Percentiles rank a stretch among this genome's conserved stretches.
Evolutionary conservation across 352 stramenopile genomes (phyloP).

Genomic region (Globisporangium uncinulatum): DNA sequence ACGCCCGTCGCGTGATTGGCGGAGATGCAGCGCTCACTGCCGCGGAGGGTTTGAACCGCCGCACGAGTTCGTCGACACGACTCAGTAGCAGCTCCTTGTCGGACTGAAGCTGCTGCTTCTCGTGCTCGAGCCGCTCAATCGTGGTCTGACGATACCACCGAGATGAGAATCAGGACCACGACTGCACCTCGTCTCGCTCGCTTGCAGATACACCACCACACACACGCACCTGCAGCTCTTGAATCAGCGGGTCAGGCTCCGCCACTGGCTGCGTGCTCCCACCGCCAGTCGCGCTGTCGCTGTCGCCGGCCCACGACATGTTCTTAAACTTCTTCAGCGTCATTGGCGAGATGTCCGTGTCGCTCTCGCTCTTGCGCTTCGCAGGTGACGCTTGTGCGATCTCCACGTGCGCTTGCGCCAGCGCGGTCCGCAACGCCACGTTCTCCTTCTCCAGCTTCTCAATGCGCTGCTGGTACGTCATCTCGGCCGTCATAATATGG

Average conservation of each 20-base stretch:
- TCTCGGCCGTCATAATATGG: constrained; percentile 76
- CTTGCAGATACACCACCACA: background rate
- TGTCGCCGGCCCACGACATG: constrained; percentile 17
- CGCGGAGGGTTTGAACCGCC: background rate
- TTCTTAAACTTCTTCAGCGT: constrained; percentile 41
- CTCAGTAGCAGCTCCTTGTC: constrained; percentile 18
- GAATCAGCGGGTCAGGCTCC: constrained; percentile 6
- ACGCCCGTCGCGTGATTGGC: background rate
- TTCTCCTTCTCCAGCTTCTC: constrained; percentile 57
- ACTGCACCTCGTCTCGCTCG: background rate
- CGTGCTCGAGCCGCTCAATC: constrained; percentile 20
- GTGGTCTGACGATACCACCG: constrained; percentile 15
- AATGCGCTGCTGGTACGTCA: constrained; percentile 56
- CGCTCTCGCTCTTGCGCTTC: constrained; percentile 35
- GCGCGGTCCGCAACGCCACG: constrained; percentile 25
- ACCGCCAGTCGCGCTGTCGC: background rate
- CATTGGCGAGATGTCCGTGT: constrained; percentile 25
- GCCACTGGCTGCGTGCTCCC: background rate
- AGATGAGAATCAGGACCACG: background rate
- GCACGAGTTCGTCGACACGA: constrained; percentile 7
- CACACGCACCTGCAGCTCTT: constrained; percentile 6
- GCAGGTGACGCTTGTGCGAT: constrained; percentile 15
- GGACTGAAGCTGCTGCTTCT: constrained; percentile 20
- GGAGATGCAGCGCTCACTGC: background rate
- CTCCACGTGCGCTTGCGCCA: constrained; percentile 26